A percentile compares a stretch with the other conserved stretches of the same genome.
phyloP scores from a whole-genome alignment of 192 early-diverging fungal species.

The Rhizoclosmatium globosum region DNA sequence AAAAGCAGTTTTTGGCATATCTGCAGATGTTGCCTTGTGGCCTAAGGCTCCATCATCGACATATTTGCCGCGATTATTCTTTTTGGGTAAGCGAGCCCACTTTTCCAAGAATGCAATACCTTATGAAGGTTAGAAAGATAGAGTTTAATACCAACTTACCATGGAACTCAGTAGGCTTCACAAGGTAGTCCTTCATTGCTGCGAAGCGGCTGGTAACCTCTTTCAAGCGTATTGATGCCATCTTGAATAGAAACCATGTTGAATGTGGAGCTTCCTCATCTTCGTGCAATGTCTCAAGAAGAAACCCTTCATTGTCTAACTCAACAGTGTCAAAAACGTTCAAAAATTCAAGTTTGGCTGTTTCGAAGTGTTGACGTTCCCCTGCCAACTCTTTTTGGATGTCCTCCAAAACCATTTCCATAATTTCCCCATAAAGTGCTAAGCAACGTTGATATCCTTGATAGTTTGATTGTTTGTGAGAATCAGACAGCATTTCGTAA shows the following conservation, averaged over 20 bases:
- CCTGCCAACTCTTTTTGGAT: not conserved
- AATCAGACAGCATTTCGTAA: not conserved
- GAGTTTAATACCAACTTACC: not conserved
- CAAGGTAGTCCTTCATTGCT: not conserved
- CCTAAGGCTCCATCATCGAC: not conserved
- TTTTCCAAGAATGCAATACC: slow-evolving; percentile 3
- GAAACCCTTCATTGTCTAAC: not conserved
- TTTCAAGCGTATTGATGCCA: not conserved
- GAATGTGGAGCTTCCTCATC: not conserved
- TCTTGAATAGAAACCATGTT: not conserved
- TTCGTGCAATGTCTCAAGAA: not conserved
- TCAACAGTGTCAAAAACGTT: not conserved
- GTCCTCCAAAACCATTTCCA: not conserved
- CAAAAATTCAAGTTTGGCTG: not conserved
- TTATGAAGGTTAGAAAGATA: not conserved
- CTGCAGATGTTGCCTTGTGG: not conserved
- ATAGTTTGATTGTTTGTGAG: not conserved
- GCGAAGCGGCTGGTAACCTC: not conserved
- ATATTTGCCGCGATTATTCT: not conserved
- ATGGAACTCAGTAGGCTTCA: not conserved
- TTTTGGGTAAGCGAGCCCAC: not conserved
- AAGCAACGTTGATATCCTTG: not conserved
- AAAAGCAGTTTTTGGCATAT: not conserved
- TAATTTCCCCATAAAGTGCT: not conserved
- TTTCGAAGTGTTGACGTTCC: not conserved